phyloP scores from a whole-genome alignment of 805 yeast species.

The Candida insectalens region DNA sequence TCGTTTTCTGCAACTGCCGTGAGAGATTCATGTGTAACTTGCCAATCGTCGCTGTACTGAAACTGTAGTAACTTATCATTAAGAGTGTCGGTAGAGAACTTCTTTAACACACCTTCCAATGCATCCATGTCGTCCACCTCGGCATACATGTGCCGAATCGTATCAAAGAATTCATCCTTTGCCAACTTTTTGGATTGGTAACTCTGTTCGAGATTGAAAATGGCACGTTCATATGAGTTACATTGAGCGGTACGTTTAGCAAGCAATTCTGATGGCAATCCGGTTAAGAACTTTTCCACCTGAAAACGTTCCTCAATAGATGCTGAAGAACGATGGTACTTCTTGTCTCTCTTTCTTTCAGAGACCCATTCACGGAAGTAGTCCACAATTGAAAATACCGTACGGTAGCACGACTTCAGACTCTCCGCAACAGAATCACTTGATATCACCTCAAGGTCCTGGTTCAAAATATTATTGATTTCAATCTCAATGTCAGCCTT shows the following conservation, averaged over 20 bases:
- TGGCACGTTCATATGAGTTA: slow-evolving; percentile 79
- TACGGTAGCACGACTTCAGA: slow-evolving; percentile 55
- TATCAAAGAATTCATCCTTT: slow-evolving; percentile 31
- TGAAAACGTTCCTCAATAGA: slow-evolving; percentile 8
- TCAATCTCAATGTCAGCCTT: slow-evolving; percentile 44
- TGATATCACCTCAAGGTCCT: slow-evolving; percentile 32
- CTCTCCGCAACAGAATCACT: slow-evolving; percentile 48
- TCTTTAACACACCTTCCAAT: slow-evolving; percentile 72
- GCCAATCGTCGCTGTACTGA: slow-evolving; percentile 81
- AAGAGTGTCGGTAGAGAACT: slow-evolving; percentile 57
- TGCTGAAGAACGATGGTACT: not conserved
- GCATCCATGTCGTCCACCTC: slow-evolving; percentile 86
- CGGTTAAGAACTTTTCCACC: slow-evolving; percentile 39
- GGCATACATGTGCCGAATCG: slow-evolving; percentile 75
- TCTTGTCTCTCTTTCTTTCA: slow-evolving; percentile 25
- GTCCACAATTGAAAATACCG: slow-evolving; percentile 72
- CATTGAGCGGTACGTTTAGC: slow-evolving; percentile 78
- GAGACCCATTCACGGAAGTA: slow-evolving; percentile 72
- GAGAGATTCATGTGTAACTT: slow-evolving; percentile 77
- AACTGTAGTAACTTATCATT: slow-evolving; percentile 73
- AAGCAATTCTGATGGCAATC: slow-evolving; percentile 57
- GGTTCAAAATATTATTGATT: slow-evolving; percentile 45
- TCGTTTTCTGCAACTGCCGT: slow-evolving; percentile 44
- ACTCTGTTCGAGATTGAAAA: slow-evolving; percentile 75
- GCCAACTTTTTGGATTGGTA: slow-evolving; percentile 31